Percentiles rank a stretch among this genome's conserved stretches.
phyloP scores from a whole-genome alignment of 495 filamentous ascomycete species.

The Articulospora tetracladia region DNA sequence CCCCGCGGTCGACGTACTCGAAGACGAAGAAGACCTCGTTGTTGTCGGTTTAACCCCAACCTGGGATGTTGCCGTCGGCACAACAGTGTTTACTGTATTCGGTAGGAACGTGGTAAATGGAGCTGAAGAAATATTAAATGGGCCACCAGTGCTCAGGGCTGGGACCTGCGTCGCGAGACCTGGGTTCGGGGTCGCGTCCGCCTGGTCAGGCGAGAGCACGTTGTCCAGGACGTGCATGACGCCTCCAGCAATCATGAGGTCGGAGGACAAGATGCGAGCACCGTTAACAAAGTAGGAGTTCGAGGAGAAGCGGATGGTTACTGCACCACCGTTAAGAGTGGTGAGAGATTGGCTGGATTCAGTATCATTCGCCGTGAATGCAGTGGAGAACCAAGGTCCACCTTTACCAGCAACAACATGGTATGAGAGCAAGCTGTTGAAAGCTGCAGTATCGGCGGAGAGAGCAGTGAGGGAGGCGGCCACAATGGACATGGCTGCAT shows the following conservation, averaged over 20 bases:
- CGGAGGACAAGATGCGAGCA: conserved; percentile 47
- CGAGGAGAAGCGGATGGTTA: conserved; percentile 46
- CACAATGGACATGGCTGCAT: conserved; percentile 56
- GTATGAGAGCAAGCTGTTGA: conserved; percentile 47
- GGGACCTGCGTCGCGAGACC: conserved; percentile 11
- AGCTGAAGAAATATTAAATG: background rate
- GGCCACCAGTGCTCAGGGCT: background rate
- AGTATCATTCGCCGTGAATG: conserved; percentile 32
- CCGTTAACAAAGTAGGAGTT: conserved; percentile 39
- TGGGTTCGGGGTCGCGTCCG: background rate
- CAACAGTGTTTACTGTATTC: background rate
- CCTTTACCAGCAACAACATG: conserved; percentile 41
- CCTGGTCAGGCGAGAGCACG: conserved; percentile 6
- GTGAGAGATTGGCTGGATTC: conserved; percentile 26
- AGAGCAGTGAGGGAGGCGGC: conserved; percentile 43
- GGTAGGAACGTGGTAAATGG: conserved; percentile 1
- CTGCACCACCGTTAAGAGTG: conserved; percentile 37
- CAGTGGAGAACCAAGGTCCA: conserved; percentile 36
- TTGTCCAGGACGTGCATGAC: conserved; percentile 61
- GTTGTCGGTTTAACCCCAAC: background rate
- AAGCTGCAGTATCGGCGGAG: conserved; percentile 35
- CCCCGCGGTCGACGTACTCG: background rate
- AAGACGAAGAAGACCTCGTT: background rate
- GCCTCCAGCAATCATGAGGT: conserved; percentile 61
- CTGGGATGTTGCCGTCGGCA: background rate